Conservation (phyloP, 2,329 filamentous ascomycete genomes). For the Sclerotinia trifoliorum region DNA sequence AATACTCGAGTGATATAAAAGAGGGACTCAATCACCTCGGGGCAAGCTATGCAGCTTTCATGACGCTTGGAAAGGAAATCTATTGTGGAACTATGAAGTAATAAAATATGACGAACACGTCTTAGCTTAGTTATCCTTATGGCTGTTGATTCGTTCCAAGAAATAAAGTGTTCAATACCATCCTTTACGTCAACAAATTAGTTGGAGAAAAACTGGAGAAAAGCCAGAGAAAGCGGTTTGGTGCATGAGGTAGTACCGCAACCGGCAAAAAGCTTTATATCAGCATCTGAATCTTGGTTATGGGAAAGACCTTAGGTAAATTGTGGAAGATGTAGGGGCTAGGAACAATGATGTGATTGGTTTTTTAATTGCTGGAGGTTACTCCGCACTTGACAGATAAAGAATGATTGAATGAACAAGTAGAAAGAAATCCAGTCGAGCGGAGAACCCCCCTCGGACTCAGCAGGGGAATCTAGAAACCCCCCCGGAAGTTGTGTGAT, state of each 20-base stretch:
- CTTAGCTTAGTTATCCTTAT: neutral
- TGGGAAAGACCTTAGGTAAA: neutral
- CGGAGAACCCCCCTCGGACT: too few relatives aligned
- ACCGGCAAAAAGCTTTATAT: neutral
- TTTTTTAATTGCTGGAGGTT: neutral
- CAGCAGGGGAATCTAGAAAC: neutral
- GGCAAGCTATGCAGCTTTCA: constrained; percentile 1
- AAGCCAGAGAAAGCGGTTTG: constrained; percentile 3
- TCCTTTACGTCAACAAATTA: constrained; percentile 9
- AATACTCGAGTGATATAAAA: constrained; percentile 7
- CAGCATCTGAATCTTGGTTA: constrained; percentile 6
- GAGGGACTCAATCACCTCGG: neutral
- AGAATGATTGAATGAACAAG: neutral
- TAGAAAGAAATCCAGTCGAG: neutral
- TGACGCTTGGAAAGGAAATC: constrained; percentile 10
- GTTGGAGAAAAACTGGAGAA: neutral
- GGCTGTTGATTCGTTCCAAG: neutral
- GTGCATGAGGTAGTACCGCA: neutral
- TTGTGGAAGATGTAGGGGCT: neutral
- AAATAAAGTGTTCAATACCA: neutral
- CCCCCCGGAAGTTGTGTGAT: neutral
- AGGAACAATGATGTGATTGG: neutral
- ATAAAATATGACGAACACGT: constrained; percentile 1
- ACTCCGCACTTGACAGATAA: neutral
- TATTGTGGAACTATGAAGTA: constrained; percentile 20